These are phyloP conservation scores for Colletotrichum magnum DNA, from an alignment of 2,329 filamentous ascomycete genomes.

Conservation along the genomic window DNA sequence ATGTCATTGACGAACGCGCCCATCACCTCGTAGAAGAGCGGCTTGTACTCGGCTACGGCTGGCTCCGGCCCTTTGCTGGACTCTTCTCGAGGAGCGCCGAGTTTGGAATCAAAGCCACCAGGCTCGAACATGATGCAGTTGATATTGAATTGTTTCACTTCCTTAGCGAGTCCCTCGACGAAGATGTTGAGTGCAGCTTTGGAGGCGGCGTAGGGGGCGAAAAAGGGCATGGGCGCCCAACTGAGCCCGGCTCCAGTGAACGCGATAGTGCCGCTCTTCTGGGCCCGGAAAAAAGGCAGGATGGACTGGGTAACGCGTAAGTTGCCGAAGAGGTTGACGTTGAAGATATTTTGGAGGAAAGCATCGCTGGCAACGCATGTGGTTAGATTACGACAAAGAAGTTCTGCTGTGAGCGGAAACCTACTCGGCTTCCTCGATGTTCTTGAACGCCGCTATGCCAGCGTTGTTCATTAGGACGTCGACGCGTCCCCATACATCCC, in stretches of 20 bases:
- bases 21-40: slow-evolving; percentile 42
- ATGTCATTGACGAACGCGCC: slow-evolving; percentile 44
- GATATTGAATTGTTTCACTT: slow-evolving; percentile 5
- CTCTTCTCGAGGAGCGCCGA: slow-evolving; percentile 43
- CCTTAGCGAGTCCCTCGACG: slow-evolving; percentile 29
- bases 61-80: slow-evolving; percentile 38
- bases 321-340: slow-evolving; percentile 46
- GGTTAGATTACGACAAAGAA: not conserved
- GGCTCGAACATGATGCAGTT: slow-evolving; percentile 20
- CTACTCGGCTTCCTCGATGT: slow-evolving; percentile 50
- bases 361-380: slow-evolving; percentile 44
- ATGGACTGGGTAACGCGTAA: slow-evolving; percentile 45
- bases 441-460: slow-evolving; percentile 40
- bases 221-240: slow-evolving; percentile 37
- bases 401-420: slow-evolving; percentile 18
- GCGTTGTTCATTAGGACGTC: slow-evolving; percentile 45
- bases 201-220: slow-evolving; percentile 48
- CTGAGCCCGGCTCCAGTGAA: slow-evolving; percentile 47
- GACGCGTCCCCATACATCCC: slow-evolving; percentile 60
- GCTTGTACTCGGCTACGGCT: slow-evolving; percentile 42
- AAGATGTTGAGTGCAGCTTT: slow-evolving; percentile 46
- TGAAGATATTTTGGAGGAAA: slow-evolving; percentile 47
- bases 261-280: slow-evolving; percentile 44
- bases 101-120: slow-evolving; percentile 24
- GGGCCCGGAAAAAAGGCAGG: slow-evolving; percentile 46